Evolutionary conservation across 352 stramenopile species (phyloP).

Genomic region (Phytopythium chamaehyphon): DNA sequence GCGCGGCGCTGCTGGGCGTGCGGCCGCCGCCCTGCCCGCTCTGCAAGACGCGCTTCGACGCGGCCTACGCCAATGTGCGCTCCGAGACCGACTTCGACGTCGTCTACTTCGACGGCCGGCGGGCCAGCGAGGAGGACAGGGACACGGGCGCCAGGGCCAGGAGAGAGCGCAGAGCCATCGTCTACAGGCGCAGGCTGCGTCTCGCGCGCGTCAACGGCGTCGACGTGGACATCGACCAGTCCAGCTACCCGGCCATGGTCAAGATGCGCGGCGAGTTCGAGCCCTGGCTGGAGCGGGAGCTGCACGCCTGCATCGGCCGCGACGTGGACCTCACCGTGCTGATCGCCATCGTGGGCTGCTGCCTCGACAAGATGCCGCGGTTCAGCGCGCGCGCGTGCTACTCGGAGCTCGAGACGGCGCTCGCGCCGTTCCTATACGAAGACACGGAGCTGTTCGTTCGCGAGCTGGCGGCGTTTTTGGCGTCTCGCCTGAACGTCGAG

Average conservation of each 20-base stretch:
- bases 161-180: constrained; percentile 34
- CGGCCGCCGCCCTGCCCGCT: constrained; percentile 52
- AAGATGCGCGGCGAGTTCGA: constrained; percentile 61
- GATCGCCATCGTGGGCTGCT: constrained; percentile 56
- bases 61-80: constrained; percentile 54
- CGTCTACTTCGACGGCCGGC: constrained; percentile 36
- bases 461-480: constrained; percentile 64
- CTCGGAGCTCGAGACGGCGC: constrained; percentile 34
- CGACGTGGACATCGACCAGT: constrained; percentile 8
- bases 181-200: constrained; percentile 50
- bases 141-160: constrained; percentile 13
- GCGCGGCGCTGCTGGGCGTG: constrained; percentile 52
- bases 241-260: constrained; percentile 26
- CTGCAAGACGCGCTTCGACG: constrained; percentile 59
- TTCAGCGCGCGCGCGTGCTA: constrained; percentile 35
- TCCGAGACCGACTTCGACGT: constrained; percentile 64
- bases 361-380: constrained; percentile 42
- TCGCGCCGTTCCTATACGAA: constrained; percentile 64
- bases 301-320: constrained; percentile 60
- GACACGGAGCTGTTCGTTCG: constrained; percentile 51
- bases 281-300: constrained; percentile 54
- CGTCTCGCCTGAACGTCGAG: constrained; percentile 54
- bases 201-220: constrained; percentile 45
- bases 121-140: constrained; percentile 2
- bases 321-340: constrained; percentile 67